These are phyloP conservation scores for Candida corydali DNA, from an alignment of 805 yeast species.

Conservation along the genomic window DNA sequence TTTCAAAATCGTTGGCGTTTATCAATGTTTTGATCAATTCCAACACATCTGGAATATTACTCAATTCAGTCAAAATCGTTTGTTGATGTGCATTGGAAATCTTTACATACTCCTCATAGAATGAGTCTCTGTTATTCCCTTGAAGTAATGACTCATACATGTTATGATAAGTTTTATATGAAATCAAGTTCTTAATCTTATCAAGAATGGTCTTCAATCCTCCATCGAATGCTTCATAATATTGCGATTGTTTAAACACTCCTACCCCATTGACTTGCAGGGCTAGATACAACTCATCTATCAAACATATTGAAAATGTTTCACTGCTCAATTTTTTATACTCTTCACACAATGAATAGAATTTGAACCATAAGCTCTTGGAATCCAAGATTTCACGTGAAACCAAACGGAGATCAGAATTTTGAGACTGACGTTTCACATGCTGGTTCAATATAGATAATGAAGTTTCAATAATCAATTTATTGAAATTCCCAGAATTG, in stretches of 20 bases:
- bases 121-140: conserved; percentile 15
- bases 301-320: conserved; percentile 45
- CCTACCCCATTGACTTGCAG: conserved; percentile 33
- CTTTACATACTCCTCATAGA: conserved; percentile 24
- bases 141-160: conserved; percentile 14
- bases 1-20: conserved; percentile 9
- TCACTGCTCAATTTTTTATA: conserved; percentile 58
- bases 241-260: conserved; percentile 27
- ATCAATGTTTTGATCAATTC: conserved; percentile 20
- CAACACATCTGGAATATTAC: conserved; percentile 21
- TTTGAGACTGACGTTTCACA: background rate
- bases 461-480: conserved; percentile 48
- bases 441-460: conserved; percentile 21
- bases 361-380: conserved; percentile 59
- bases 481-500: conserved; percentile 46
- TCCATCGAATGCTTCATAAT: conserved; percentile 24
- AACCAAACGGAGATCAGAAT: conserved; percentile 5
- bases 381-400: conserved; percentile 14
- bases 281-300: conserved; percentile 13
- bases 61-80: conserved; percentile 19
- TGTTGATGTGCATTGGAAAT: conserved; percentile 21
- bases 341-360: conserved; percentile 71
- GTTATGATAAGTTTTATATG: conserved; percentile 26
- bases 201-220: conserved; percentile 18
- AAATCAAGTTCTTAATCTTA: conserved; percentile 20